Base-by-base conservation (phyloP, 177 flowering plant species). In the Vitis hybrid region DNA sequence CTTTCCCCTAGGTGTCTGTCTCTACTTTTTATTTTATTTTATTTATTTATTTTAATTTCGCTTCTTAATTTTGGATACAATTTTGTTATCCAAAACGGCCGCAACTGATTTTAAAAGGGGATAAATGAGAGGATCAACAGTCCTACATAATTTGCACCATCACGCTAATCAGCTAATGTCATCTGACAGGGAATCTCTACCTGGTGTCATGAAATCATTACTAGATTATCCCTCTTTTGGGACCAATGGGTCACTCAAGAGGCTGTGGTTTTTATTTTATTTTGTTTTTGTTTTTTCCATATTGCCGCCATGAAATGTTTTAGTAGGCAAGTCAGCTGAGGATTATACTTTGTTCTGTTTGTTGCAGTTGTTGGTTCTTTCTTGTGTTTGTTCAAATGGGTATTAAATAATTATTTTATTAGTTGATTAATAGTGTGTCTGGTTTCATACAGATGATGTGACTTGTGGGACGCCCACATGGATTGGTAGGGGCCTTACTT, bases 401-500 rank as follows among this genome's bases (percentile, higher is more conserved):
- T 35, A 35, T 35, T 35, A 35, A 35, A 35, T 35, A 35, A 35
- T 35, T 35, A 6, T 35, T 35, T 35, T 35, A 6, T 35, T 6
- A 35, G 46, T 6, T 35, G 46, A 35, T 35, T 4, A 35, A 35
- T 6, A 4, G 46, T 35, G 6, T 35, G 46, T 35, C 46, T 68
- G 65, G 51, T 64, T 80, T 51, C 68, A 30, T 79, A 87, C 87
- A 86, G 97, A 84, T 71, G 83, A 85, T 81, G 86, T 85, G 65
- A 80, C 90, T 50, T 81, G 80, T 76, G 89, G 85, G 4, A 67
- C 90, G 14, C 92, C 92, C n/a, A 68, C 82, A 17, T 86, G 95
- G 94, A 88, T 85, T 61, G 92, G 92, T 15, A 90, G 82, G 72
- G 87, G 92, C 74, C 83, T 90, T 6, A 84, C 94, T 64, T 92